Evolutionary conservation across 1,284 basidiomycete species (phyloP).

Genomic region (Cyathus pygmaeus): DNA sequence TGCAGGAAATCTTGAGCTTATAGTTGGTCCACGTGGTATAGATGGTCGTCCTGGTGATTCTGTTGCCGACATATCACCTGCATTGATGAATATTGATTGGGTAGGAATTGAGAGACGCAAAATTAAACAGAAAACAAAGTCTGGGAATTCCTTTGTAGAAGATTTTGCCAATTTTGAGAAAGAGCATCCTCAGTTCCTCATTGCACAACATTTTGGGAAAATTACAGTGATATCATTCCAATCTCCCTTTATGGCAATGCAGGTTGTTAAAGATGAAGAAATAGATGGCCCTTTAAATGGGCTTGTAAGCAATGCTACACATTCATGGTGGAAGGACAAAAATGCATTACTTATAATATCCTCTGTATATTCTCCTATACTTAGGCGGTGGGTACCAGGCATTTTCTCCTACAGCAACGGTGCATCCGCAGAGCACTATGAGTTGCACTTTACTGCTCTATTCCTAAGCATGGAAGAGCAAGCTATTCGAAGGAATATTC

Average conservation of each 20-base stretch:
- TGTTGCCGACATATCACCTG: constrained; percentile 30
- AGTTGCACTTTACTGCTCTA: constrained; percentile 20
- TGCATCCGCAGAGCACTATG: constrained; percentile 18
- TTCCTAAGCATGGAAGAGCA: constrained; percentile 23
- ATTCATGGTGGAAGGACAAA: constrained; percentile 29
- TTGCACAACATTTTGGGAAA: constrained; percentile 10
- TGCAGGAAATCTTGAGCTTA: constrained; percentile 21
- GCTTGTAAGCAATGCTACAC: constrained; percentile 45
- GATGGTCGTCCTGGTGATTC: constrained; percentile 31
- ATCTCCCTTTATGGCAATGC: constrained; percentile 30
- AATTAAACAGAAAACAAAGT: constrained; percentile 8
- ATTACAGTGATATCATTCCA: constrained; percentile 34
- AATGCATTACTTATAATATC: constrained; percentile 31
- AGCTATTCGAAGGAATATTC: constrained; percentile 1
- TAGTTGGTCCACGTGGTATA: constrained; percentile 28
- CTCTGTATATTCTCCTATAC: constrained; percentile 19
- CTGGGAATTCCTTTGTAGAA: constrained; percentile 1
- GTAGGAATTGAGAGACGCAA: constrained; percentile 22
- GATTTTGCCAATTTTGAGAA: constrained; percentile 8
- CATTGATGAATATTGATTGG: constrained; percentile 28
- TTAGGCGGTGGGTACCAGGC: constrained; percentile 24
- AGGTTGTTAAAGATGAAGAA: constrained; percentile 23
- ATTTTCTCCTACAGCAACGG: constrained; percentile 28
- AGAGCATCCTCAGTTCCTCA: constrained; percentile 19
- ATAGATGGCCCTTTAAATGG: constrained; percentile 36